Conservation (phyloP, 1,139 yeast species). For the Hyphopichia fennica region DNA sequence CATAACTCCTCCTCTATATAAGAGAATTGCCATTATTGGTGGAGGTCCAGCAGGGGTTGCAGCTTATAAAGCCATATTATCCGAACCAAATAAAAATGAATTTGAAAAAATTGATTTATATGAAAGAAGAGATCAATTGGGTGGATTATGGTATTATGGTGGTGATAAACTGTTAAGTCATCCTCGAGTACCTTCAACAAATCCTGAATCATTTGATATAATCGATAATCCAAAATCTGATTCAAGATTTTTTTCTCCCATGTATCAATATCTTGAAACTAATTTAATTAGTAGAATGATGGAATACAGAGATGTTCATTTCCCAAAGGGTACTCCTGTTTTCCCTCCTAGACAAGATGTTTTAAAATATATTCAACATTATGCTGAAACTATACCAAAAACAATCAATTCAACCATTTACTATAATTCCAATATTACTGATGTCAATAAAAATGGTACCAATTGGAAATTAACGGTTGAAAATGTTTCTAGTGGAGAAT, state of each 20-base stretch:
- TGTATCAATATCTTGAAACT: conserved; percentile 50
- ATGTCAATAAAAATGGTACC: conserved; percentile 12
- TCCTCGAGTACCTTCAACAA: conserved; percentile 25
- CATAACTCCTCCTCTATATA: conserved; percentile 8
- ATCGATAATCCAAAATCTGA: neutral
- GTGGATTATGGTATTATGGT: conserved; percentile 52
- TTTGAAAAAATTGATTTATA: conserved; percentile 38
- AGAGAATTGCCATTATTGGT: conserved; percentile 44
- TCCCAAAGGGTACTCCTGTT: conserved; percentile 26
- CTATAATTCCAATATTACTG: conserved; percentile 19
- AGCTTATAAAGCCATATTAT: conserved; percentile 45
- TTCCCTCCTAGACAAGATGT: conserved; percentile 44
- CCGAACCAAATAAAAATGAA: conserved; percentile 34
- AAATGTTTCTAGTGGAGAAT: neutral
- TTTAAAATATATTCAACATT: conserved; percentile 32
- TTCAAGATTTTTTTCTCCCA: conserved; percentile 35
- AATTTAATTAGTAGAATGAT: conserved; percentile 42
- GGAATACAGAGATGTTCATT: conserved; percentile 39
- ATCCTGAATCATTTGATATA: conserved; percentile 15
- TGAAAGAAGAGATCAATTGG: conserved; percentile 42
- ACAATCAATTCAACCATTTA: conserved; percentile 19
- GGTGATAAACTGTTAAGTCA: conserved; percentile 19
- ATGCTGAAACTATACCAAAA: conserved; percentile 31
- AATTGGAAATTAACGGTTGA: conserved; percentile 11
- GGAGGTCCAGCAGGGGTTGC: conserved; percentile 56